Conservation (phyloP, 2,329 filamentous ascomycete genomes). For the Botryotinia convoluta region DNA sequence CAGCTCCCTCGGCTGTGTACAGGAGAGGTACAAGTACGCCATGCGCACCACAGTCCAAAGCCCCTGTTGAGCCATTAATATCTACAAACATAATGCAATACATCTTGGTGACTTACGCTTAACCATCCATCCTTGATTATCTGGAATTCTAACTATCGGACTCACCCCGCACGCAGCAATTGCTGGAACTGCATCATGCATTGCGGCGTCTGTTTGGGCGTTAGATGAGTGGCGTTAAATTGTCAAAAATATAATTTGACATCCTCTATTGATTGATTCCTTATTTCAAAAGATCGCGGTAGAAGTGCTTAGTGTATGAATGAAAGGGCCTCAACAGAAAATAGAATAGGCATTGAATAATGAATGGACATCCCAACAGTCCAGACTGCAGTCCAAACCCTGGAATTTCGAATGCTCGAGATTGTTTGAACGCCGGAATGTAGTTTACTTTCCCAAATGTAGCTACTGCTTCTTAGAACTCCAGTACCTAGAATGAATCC, state of each 20-base stretch:
- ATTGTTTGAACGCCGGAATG: background rate
- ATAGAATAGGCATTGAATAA: background rate
- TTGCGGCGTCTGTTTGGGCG: conserved; percentile 46
- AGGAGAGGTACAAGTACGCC: conserved; percentile 56
- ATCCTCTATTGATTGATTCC: background rate
- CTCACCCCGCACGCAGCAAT: conserved; percentile 55
- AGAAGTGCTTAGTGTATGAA: background rate
- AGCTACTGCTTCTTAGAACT: background rate
- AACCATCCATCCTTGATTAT: conserved; percentile 55
- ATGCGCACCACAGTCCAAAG: conserved; percentile 56
- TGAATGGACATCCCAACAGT: background rate
- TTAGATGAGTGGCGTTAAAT: background rate
- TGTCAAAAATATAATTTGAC: background rate
- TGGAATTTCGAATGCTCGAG: background rate
- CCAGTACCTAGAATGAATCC: background rate
- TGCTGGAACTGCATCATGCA: conserved; percentile 57
- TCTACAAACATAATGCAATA: conserved; percentile 25
- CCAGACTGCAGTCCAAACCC: background rate
- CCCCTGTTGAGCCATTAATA: conserved; percentile 41
- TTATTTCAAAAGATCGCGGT: background rate
- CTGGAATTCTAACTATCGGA: conserved; percentile 56
- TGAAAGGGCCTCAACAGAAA: background rate
- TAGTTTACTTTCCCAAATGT: background rate
- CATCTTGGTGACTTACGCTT: conserved; percentile 45
- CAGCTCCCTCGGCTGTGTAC: conserved; percentile 52